Percentiles rank a stretch among this genome's conserved stretches.
These are phyloP conservation scores for Epichloe scottii DNA, from an alignment of 2,329 filamentous ascomycete genomes.

Conservation along the genomic window DNA sequence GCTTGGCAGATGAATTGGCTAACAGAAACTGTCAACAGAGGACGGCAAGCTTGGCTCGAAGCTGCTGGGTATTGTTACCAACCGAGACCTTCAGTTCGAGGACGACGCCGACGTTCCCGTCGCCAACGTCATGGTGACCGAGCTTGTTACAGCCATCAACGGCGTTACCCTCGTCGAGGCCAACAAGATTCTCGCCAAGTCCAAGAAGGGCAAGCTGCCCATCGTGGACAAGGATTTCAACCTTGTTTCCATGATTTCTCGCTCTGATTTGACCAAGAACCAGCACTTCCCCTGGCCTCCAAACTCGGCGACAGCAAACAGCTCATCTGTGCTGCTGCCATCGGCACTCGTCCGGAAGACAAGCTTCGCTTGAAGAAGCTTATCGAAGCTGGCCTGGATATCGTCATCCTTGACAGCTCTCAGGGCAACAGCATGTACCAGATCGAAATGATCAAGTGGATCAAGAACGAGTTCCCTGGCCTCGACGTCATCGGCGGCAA, in stretches of 20 bases:
- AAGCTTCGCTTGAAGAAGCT: slow-evolving; percentile 76
- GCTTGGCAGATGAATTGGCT: background rate
- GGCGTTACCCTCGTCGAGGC: slow-evolving; percentile 79
- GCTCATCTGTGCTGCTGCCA: slow-evolving; percentile 86
- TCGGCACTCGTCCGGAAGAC: slow-evolving; percentile 90
- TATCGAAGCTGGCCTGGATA: slow-evolving; percentile 87
- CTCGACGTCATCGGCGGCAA: slow-evolving; percentile 97
- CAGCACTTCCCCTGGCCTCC: slow-evolving; percentile 90
- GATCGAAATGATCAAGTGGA: slow-evolving; percentile 94
- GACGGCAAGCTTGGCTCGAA: slow-evolving; percentile 87
- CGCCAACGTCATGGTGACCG: slow-evolving; percentile 86
- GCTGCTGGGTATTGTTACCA: slow-evolving; percentile 93
- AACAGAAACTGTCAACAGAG: slow-evolving; percentile 42
- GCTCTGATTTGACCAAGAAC: slow-evolving; percentile 98
- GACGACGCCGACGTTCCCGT: slow-evolving; percentile 59
- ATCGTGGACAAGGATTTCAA: slow-evolving; percentile 78
- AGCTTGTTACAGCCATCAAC: slow-evolving; percentile 75
- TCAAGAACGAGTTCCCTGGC: slow-evolving; percentile 74
- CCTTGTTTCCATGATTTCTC: slow-evolving; percentile 81
- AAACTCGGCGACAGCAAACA: slow-evolving; percentile 97
- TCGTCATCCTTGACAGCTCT: slow-evolving; percentile 89
- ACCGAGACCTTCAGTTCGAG: slow-evolving; percentile 96
- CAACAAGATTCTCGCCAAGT: slow-evolving; percentile 84
- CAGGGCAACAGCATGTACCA: slow-evolving; percentile 99
- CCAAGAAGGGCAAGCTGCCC: slow-evolving; percentile 96